phyloP scores from a whole-genome alignment of 108 stramenopile species.

The Skeletonema grethae region DNA sequence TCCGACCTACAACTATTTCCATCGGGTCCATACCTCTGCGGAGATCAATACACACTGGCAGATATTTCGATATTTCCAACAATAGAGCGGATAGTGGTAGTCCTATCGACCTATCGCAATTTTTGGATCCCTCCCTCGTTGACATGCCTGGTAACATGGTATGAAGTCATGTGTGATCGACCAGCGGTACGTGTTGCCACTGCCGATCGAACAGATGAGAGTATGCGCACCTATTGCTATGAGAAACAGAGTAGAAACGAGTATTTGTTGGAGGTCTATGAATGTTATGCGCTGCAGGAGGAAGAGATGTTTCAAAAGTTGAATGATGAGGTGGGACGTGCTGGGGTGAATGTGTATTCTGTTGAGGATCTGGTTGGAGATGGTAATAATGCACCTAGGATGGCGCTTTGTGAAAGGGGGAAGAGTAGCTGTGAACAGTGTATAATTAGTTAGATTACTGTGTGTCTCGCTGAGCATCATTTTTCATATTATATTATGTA shows the following conservation, averaged over 20 bases:
- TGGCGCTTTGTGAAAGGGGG: slow-evolving; percentile 1
- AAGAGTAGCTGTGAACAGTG: slow-evolving; percentile 21
- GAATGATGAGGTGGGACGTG: slow-evolving; percentile 25
- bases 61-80: slow-evolving; percentile 37
- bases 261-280: slow-evolving; percentile 46
- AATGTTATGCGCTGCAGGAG: slow-evolving; percentile 27
- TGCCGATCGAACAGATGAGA: slow-evolving; percentile 24
- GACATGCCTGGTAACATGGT: slow-evolving; percentile 26
- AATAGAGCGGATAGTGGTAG: slow-evolving; percentile 41
- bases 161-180: slow-evolving; percentile 23
- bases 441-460: slow-evolving; percentile 15
- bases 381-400: not conserved
- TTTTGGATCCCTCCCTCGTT: slow-evolving; percentile 41
- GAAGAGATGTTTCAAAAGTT: slow-evolving; percentile 20
- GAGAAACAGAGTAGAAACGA: slow-evolving; percentile 20
- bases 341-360: slow-evolving; percentile 30
- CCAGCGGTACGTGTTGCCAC: slow-evolving; percentile 35
- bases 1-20: slow-evolving; percentile 31
- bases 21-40: slow-evolving; percentile 38
- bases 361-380: too few species aligned
- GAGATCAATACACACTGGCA: slow-evolving; percentile 38
- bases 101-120: slow-evolving; percentile 35
- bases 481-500: too few species aligned
- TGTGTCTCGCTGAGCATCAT: too few species aligned
- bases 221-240: slow-evolving; percentile 38